phyloP scores from a whole-genome alignment of 441 rosid genomes.

The Gossypium aridum region DNA sequence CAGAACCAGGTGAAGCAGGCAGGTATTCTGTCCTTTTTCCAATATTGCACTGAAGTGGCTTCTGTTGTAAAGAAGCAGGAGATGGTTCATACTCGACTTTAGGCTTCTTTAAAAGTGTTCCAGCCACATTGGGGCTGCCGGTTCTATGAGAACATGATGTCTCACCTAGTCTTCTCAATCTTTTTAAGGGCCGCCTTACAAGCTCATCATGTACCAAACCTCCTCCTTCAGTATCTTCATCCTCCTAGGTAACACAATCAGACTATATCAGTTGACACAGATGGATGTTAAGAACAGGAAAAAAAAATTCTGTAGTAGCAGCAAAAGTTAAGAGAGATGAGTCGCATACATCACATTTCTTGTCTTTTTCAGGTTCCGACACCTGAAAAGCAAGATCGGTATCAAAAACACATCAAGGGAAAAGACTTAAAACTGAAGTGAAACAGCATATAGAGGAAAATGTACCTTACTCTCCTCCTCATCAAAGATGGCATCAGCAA shows the following conservation, averaged over 20 bases:
- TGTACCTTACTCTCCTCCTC: constrained; percentile 64
- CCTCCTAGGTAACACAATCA: constrained; percentile 26
- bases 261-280: constrained; percentile 2
- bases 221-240: constrained; percentile 42
- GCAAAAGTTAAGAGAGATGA: background rate
- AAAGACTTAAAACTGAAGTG: constrained; percentile 7
- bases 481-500: constrained; percentile 84
- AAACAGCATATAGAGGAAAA: constrained; percentile 2
- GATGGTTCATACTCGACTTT: constrained; percentile 27
- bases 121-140: constrained; percentile 21
- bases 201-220: constrained; percentile 34
- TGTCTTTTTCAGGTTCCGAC: constrained; percentile 20
- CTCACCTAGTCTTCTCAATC: constrained; percentile 43
- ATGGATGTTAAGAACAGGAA: background rate
- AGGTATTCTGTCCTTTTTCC: constrained; percentile 12
- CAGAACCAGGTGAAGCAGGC: background rate
- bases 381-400: constrained; percentile 31
- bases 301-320: constrained; percentile 4
- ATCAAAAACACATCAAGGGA: constrained; percentile 10
- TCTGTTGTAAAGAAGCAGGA: constrained; percentile 13
- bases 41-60: background rate
- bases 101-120: constrained; percentile 23
- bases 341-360: constrained; percentile 29
- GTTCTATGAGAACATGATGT: constrained; percentile 19
- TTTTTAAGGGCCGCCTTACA: constrained; percentile 55